Percentiles rank a stretch among this genome's conserved stretches.
These are phyloP conservation scores for Caryocar brasiliense DNA, from an alignment of 441 rosid genomes.

Conservation along the genomic window DNA sequence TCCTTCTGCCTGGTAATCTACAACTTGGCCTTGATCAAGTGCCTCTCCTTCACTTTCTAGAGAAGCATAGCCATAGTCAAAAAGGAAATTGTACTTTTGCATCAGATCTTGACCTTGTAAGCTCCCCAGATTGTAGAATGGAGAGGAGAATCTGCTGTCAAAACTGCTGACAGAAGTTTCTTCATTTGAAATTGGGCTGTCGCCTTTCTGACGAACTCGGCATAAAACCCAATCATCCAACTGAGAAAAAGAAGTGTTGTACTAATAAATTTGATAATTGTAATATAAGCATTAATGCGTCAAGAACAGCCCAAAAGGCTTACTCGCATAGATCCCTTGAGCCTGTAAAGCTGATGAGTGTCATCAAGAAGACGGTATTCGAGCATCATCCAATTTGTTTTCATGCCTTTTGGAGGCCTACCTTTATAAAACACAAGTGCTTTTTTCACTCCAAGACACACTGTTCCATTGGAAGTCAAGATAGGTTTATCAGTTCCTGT, in stretches of 20 bases:
- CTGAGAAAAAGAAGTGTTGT: slow-evolving; percentile 12
- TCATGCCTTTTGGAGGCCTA: slow-evolving; percentile 28
- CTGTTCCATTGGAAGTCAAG: slow-evolving; percentile 19
- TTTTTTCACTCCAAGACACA: slow-evolving; percentile 37
- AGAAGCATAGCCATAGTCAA: not conserved
- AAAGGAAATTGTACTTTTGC: not conserved
- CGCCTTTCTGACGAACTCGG: slow-evolving; percentile 19
- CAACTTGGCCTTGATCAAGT: not conserved
- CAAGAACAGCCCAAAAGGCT: slow-evolving; percentile 2
- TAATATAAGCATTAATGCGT: not conserved
- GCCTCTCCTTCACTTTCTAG: slow-evolving; percentile 7
- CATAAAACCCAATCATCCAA: slow-evolving; percentile 40
- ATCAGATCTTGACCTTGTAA: slow-evolving; percentile 25
- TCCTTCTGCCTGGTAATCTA: slow-evolving; percentile 11
- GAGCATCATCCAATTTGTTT: slow-evolving; percentile 37
- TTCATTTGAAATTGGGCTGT: not conserved
- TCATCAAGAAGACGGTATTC: slow-evolving; percentile 32
- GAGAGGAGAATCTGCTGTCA: slow-evolving; percentile 8
- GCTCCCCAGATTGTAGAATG: slow-evolving; percentile 7
- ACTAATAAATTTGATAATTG: too few species aligned
- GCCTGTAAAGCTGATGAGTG: slow-evolving; percentile 17
- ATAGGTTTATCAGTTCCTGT: slow-evolving; percentile 37
- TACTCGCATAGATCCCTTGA: slow-evolving; percentile 34
- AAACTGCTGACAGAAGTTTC: not conserved
- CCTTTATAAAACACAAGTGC: slow-evolving; percentile 32